A percentile compares a stretch with the other conserved stretches of the same genome.
Conservation (phyloP, 768 basidiomycete species). For the Boletus sp. region DNA sequence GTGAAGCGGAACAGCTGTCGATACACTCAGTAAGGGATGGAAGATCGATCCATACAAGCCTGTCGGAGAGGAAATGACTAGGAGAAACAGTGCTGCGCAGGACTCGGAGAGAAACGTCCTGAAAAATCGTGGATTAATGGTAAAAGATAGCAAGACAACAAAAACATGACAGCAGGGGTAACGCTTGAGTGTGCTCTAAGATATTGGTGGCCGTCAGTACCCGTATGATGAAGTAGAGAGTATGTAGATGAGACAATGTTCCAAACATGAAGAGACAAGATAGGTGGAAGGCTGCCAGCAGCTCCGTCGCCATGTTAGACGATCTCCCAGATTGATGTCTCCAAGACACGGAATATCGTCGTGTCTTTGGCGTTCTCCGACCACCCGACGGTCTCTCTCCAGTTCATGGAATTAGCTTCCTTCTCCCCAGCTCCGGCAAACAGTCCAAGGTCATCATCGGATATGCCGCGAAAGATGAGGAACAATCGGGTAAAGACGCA, state of each 20-base stretch:
- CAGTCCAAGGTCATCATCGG: conserved; percentile 71
- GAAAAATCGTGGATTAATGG: conserved; percentile 11
- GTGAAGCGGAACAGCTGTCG: conserved; percentile 16
- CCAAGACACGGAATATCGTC: conserved; percentile 71
- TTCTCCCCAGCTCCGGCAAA: conserved; percentile 83
- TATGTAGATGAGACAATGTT: conserved; percentile 10
- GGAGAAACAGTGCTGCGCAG: conserved; percentile 8
- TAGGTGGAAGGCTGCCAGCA: conserved; percentile 18
- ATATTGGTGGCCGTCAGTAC: conserved; percentile 19
- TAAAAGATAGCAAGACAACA: conserved; percentile 17
- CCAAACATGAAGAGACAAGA: conserved; percentile 4
- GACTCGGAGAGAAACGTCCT: conserved; percentile 2
- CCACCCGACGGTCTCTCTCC: conserved; percentile 79
- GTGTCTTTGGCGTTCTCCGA: conserved; percentile 76
- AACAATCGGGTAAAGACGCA: conserved; percentile 83
- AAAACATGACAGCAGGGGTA: conserved; percentile 20
- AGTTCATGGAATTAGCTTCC: conserved; percentile 77
- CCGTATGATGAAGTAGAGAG: conserved; percentile 3
- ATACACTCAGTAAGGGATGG: conserved; percentile 24
- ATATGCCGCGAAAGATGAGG: conserved; percentile 80
- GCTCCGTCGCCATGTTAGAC: conserved; percentile 32
- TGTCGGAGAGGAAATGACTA: conserved; percentile 8
- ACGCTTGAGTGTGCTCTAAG: conserved; percentile 24
- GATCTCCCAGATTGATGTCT: conserved; percentile 76
- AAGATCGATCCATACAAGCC: conserved; percentile 9